Conservation (phyloP, 2,329 filamentous ascomycete genomes). For the Xylariomycetidae sp. region DNA sequence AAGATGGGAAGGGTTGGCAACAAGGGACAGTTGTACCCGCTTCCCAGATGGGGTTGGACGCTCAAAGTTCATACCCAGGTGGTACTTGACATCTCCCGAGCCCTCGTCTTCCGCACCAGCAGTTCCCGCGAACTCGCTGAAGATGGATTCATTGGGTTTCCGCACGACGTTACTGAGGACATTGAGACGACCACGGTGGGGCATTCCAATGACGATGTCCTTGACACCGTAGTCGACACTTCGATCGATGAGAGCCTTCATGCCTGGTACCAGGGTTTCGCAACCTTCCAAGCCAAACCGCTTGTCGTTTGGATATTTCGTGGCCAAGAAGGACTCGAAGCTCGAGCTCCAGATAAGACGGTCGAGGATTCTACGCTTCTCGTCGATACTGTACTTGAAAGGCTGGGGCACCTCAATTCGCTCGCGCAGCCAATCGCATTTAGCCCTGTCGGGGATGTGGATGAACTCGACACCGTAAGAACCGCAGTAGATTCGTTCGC, state of each 20-base stretch:
- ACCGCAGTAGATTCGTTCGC: slow-evolving; percentile 94
- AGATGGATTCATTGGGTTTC: slow-evolving; percentile 99
- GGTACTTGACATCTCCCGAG: slow-evolving; percentile 98
- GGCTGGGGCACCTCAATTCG: slow-evolving; percentile 89
- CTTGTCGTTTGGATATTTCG: slow-evolving; percentile 99
- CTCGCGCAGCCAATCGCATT: slow-evolving; percentile 97
- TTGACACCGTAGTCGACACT: slow-evolving; percentile 98
- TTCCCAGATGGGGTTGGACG: slow-evolving; percentile 96
- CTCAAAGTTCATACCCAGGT: slow-evolving; percentile 99
- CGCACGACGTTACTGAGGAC: slow-evolving; percentile 97
- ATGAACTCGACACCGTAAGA: slow-evolving; percentile 99
- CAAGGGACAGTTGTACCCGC: slow-evolving; percentile 97
- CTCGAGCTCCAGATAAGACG: slow-evolving; percentile 98
- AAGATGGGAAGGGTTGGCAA: slow-evolving; percentile 96
- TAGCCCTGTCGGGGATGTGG: slow-evolving; percentile 93
- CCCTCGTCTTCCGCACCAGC: slow-evolving; percentile 88
- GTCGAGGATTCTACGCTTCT: slow-evolving; percentile 96
- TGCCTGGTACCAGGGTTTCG: slow-evolving; percentile 93
- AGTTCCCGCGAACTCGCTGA: slow-evolving; percentile 93
- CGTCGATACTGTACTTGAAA: slow-evolving; percentile 96
- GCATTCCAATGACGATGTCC: slow-evolving; percentile 99
- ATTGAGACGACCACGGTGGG: slow-evolving; percentile 96
- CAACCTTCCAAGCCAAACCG: slow-evolving; percentile 97
- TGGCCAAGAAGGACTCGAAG: slow-evolving; percentile 92
- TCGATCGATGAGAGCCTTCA: slow-evolving; percentile 98